A percentile compares a stretch with the other conserved stretches of the same genome.
Evolutionary conservation across 2,329 filamentous ascomycete genomes (phyloP).

Genomic region (Paracorniculantispora psalliotae): DNA sequence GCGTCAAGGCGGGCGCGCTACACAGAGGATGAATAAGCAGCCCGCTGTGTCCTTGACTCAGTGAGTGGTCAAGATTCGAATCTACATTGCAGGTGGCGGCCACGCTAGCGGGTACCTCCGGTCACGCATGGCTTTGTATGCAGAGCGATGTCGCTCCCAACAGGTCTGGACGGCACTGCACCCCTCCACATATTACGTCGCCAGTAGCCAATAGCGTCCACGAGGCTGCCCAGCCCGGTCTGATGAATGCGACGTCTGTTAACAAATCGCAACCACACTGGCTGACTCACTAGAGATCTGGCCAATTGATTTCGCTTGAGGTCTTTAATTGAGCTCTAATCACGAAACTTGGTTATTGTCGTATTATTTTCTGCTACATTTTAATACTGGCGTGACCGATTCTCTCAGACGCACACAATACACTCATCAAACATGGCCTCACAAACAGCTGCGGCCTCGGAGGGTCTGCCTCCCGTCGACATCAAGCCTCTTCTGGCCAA

Average conservation of each 20-base stretch:
- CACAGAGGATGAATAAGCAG: conserved; percentile 6
- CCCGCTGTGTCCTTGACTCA: not conserved
- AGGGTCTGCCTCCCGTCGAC: conserved; percentile 37
- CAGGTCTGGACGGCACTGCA: not conserved
- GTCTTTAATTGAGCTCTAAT: too few relatives aligned
- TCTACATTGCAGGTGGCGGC: not conserved
- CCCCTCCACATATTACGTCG: not conserved
- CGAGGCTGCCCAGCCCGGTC: not conserved
- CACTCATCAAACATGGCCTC: conserved; percentile 26
- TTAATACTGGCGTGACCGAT: not conserved
- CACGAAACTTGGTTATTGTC: too few relatives aligned
- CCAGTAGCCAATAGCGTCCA: conserved; percentile 3
- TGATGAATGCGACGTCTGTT: not conserved
- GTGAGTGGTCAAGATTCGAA: not conserved
- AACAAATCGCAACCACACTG: not conserved
- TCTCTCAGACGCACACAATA: not conserved
- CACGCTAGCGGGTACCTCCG: not conserved
- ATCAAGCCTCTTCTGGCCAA: conserved; percentile 71
- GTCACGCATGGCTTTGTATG: not conserved
- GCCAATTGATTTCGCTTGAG: too few relatives aligned
- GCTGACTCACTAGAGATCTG: not conserved
- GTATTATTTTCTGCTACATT: not conserved
- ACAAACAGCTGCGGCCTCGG: conserved; percentile 23
- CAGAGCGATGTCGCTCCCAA: not conserved
- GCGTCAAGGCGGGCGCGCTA: conserved; percentile 1